Evolutionary conservation across 768 basidiomycete genomes (phyloP).

Genomic region (Suillus lakei): DNA sequence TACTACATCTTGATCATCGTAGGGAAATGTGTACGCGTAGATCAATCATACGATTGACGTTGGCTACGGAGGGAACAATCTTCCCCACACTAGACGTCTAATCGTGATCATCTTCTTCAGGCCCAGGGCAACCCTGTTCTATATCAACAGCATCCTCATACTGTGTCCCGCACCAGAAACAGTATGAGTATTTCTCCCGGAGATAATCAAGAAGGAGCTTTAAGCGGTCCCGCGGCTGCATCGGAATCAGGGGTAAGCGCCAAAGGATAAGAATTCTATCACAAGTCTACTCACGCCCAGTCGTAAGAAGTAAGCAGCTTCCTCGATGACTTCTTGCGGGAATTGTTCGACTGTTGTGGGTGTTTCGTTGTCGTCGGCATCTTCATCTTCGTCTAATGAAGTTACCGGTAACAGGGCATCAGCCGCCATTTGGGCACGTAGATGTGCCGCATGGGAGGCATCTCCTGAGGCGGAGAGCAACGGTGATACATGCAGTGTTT

Average conservation of each 20-base stretch:
- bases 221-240: constrained; percentile 73
- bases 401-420: constrained; percentile 65
- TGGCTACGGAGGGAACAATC: constrained; percentile 1
- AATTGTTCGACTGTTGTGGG: constrained; percentile 40
- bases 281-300: constrained; percentile 52
- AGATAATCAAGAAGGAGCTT: constrained; percentile 72
- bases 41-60: neutral
- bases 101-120: constrained; percentile 80
- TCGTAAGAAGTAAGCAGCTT: constrained; percentile 68
- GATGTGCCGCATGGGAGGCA: constrained; percentile 44
- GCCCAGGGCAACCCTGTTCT: constrained; percentile 70
- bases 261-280: constrained; percentile 14
- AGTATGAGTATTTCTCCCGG: constrained; percentile 73
- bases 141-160: constrained; percentile 69
- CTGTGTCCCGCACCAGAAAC: constrained; percentile 88
- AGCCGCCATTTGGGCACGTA: constrained; percentile 74
- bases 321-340: constrained; percentile 62
- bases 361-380: constrained; percentile 25
- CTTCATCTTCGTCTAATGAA: constrained; percentile 43
- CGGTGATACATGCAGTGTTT: constrained; percentile 34
- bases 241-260: constrained; percentile 18
- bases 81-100: constrained; percentile 36
- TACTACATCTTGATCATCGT: constrained; percentile 1
- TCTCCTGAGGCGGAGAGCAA: constrained; percentile 12
- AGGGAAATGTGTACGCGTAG: neutral